Base-by-base conservation (phyloP, 257 asterid species). In the Solanum virginianum region DNA sequence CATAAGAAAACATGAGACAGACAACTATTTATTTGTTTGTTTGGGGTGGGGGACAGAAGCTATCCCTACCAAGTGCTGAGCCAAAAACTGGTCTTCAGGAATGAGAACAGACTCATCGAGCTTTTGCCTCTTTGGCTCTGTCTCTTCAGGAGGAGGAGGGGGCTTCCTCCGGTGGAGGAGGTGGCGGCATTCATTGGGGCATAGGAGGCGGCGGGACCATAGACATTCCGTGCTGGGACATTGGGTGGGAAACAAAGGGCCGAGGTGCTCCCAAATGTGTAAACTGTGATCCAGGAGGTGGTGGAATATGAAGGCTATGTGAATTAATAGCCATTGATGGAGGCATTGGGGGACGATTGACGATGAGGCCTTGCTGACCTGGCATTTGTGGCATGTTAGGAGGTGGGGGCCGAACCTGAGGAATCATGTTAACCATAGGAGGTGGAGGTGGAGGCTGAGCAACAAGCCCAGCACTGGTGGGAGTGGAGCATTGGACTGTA, bases 81-180 rank as follows among this genome's bases (percentile, higher is more conserved):
- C 92, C 90, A 94, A 85, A 87, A 96, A 96, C 69, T 95, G 98
- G 54, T 96, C 99, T 85, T 94, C 99, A 16, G 98, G 98, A 72
- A 94, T 90, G 69, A 94, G 95, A 81, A 88, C 83, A 82, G 98
- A 87, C 88, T 94, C 98, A 81, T 94, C 99, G 85, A 93, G 94
- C 91, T 90, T 96, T 88, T 93, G 99, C 86, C 94, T 90, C 94
- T 96, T 96, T 56, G 98, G 95, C 88, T 96, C 99, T 1, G 99
- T 98, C 86, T 94, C 99, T 32, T 94, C 98, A 9, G 99, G 99
- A 68, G 93, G 92, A 4, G 98, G 98, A n/a, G 98, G 99, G 99
- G 70, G 98, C 98, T 88, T 94, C 99, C 86, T 94, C 97, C 13
- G 97, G 98, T 20, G 97, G 98, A 65, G 98, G 98, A 20, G 91